Evolutionary conservation across 331 rosid genomes (phyloP), one percentile per base, ranked within the genome.

Genomic region (Spiraea crenata): DNA sequence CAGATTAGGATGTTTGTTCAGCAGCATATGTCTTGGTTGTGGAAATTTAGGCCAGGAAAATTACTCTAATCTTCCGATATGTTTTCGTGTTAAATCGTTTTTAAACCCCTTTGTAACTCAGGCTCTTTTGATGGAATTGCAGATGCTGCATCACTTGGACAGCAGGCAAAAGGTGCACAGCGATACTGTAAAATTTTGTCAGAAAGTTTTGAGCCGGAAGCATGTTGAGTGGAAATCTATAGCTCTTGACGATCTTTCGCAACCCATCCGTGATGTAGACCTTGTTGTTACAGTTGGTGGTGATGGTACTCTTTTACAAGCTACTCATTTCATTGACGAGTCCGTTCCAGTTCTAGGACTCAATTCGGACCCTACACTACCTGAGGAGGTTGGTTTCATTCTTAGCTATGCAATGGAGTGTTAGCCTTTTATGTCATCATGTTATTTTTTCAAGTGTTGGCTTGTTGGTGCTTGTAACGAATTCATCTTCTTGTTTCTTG

Each of bases 221-320:
- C 76, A 88, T 35, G 82, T 91, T 76, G 88, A 85, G 76, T 91
- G 99, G 96, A 83, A 86, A 71, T 72, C 96, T 62, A 37, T 89
- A 47, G 11, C 7, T 8, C 92, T 84, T 67, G 74, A 69, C 20
- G 41, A 81, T 76, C 75, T 89, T 60, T 78, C 84, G 6, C 81
- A 79, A 77, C 90, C 90, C 59, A 83, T 95, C 79, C 82, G 37
- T 49, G 81, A 89, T 56, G 90, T 95, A 56, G 99, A 95, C 71
- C 75, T 95, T 71, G 90, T 95, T 58, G 83, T 91, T 35, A 82
- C 99, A 47, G 71, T 95, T 69, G 99, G 99, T 52, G 99, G 97
- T 34, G 99, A 89, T 83, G 99, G 99, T 57, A 89, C 99, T 42
- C 87, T 95, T 76, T 74, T 95, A 69, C 95, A 86, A 70, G 95